phyloP scores from a whole-genome alignment of 139 green algal genomes.

The Micractinium sp. region DNA sequence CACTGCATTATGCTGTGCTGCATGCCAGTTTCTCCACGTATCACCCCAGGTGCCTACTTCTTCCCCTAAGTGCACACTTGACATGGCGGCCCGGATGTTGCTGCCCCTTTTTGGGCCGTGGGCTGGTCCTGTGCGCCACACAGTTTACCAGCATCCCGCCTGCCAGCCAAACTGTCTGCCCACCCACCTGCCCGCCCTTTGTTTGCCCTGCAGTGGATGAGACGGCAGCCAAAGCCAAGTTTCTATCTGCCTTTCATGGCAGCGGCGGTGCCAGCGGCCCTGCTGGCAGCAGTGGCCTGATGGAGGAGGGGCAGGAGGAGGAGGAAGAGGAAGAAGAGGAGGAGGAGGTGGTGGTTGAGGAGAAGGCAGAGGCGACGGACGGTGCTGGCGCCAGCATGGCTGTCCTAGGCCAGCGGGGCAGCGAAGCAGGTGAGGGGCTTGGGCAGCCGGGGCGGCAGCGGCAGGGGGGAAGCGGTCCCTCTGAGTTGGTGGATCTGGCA shows the following conservation, averaged over 20 bases:
- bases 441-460: neutral
- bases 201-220: constrained; percentile 61
- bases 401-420: neutral
- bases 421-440: neutral
- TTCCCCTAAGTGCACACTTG: no score
- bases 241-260: constrained; percentile 50
- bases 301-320: neutral
- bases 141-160: neutral
- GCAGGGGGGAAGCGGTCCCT: neutral
- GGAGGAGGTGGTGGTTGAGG: neutral
- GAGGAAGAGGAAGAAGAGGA: neutral
- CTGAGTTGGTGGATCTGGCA: neutral
- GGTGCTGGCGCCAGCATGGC: no score
- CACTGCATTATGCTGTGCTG: no score
- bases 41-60: no score
- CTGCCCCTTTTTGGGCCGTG: no score
- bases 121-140: no score
- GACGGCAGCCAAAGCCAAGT: constrained; percentile 67
- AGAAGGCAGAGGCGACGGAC: neutral
- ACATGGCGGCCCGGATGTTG: neutral
- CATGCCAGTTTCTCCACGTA: no score
- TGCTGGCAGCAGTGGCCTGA: neutral
- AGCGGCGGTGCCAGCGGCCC: neutral
- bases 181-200: constrained; percentile 67
- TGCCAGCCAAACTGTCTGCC: neutral